Percentiles rank a stretch among this genome's conserved stretches.
Evolutionary conservation across 2,329 filamentous ascomycete species (phyloP).

Genomic region (Trichophaea hybrida): DNA sequence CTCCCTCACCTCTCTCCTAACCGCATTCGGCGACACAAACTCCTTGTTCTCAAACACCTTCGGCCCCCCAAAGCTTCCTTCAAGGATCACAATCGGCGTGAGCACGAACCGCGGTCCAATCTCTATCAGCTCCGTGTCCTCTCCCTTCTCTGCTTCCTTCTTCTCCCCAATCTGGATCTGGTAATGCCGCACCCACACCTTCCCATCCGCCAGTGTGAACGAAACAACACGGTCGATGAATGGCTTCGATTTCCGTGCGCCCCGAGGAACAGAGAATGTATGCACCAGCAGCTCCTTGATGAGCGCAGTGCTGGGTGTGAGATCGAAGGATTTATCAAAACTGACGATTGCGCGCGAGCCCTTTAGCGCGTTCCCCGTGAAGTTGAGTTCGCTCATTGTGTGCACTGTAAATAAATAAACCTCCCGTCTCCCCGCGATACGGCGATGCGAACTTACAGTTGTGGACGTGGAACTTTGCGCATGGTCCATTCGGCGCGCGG

Average conservation of each 20-base stretch:
- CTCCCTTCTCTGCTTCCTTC: slow-evolving; percentile 29
- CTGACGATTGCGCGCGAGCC: slow-evolving; percentile 81
- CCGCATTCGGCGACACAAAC: slow-evolving; percentile 91
- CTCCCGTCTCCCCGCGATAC: not conserved
- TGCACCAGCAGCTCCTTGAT: slow-evolving; percentile 84
- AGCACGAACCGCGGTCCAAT: slow-evolving; percentile 88
- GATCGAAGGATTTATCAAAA: slow-evolving; percentile 78
- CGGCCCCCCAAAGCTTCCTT: slow-evolving; percentile 86
- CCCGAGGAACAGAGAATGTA: slow-evolving; percentile 81
- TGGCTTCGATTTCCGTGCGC: slow-evolving; percentile 78
- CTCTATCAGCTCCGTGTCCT: slow-evolving; percentile 69
- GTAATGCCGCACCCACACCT: slow-evolving; percentile 92
- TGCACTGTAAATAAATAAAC: slow-evolving; percentile 44
- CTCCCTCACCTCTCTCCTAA: slow-evolving; percentile 64
- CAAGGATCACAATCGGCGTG: slow-evolving; percentile 87
- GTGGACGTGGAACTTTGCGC: slow-evolving; percentile 62
- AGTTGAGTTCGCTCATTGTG: slow-evolving; percentile 93
- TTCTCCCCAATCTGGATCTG: slow-evolving; percentile 45
- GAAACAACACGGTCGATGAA: slow-evolving; percentile 93
- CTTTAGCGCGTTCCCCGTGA: slow-evolving; percentile 92
- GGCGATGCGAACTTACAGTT: slow-evolving; percentile 42
- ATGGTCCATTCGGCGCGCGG: slow-evolving; percentile 74
- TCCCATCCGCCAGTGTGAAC: slow-evolving; percentile 79
- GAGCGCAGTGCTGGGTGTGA: slow-evolving; percentile 61
- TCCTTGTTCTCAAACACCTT: slow-evolving; percentile 98